Conservation (phyloP, 495 filamentous ascomycete genomes). For the Aspergillus conjunctus region DNA sequence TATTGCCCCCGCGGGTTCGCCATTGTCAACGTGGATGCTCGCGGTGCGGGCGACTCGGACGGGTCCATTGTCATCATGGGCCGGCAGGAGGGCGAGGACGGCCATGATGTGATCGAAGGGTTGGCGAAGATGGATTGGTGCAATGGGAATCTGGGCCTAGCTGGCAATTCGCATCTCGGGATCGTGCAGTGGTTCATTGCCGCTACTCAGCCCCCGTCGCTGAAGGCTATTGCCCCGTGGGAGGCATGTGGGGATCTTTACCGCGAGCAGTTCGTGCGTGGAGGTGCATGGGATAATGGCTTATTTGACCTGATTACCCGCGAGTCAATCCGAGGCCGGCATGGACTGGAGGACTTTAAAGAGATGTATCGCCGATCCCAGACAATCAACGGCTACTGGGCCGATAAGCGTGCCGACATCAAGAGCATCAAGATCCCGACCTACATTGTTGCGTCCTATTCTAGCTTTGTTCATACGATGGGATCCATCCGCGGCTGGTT, state of each 20-base stretch:
- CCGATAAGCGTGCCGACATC: conserved; percentile 23
- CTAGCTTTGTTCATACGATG: conserved; percentile 22
- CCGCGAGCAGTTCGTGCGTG: conserved; percentile 26
- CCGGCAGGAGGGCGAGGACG: conserved; percentile 24
- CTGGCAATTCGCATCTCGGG: conserved; percentile 34
- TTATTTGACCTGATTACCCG: conserved; percentile 16
- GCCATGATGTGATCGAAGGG: conserved; percentile 25
- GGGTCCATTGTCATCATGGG: conserved; percentile 33
- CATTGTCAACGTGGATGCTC: conserved; percentile 41
- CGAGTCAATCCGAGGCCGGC: conserved; percentile 10
- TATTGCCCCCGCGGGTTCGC: conserved; percentile 46
- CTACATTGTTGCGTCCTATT: conserved; percentile 32
- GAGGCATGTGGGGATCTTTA: conserved; percentile 42
- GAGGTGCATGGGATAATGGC: conserved; percentile 11
- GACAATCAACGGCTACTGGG: conserved; percentile 26
- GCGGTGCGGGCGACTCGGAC: conserved; percentile 38
- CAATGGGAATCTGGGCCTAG: conserved; percentile 27
- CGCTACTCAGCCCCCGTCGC: conserved; percentile 34
- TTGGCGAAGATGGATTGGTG: conserved; percentile 24
- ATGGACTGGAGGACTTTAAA: conserved; percentile 16
- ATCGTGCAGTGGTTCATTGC: conserved; percentile 37
- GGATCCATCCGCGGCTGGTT: conserved; percentile 20
- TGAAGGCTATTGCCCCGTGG: conserved; percentile 46
- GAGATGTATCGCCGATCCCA: conserved; percentile 21
- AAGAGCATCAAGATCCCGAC: conserved; percentile 25